Base-by-base conservation (phyloP, 1,284 basidiomycete species). In the Xerocomus amazonicus region DNA sequence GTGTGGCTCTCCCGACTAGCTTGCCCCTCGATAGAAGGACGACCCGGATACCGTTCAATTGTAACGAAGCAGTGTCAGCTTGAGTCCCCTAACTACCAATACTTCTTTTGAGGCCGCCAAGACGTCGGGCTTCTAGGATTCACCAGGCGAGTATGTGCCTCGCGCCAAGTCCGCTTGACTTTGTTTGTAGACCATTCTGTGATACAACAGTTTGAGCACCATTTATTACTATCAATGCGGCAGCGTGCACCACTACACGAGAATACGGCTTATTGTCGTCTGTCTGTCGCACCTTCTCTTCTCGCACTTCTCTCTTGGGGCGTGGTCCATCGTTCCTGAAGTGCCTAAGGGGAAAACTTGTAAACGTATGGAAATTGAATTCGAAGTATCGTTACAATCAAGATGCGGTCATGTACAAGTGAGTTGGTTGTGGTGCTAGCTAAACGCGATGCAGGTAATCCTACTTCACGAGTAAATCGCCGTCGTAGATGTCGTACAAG, bases 321-420 rank as follows among this genome's bases (percentile, higher is more conserved):
- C 19, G 19, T 23, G 19, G 4, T 38, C 12, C 6, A 12, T 12
- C n/a, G 23, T 51, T 63, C 59, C 48, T 48, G 17, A 6, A 47
- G 32, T 26, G 57, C 19, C 27, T 40, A 48, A 31, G 12, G 29
- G 19, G 19, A 33, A 13, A 9, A 16, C 16, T 38, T 27, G 14
- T 8, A n/a, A 40, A 40, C 6, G 26, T 28, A n/a, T 40, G 26
- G 13, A 40, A 23, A 26, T n/a, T 29, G 23, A 28, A 28, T 27
- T 7, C 26, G 29, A 27, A 9, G 43, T 58, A 50, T 34, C 44
- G 37, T 55, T 66, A 61, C 61, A 65, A 38, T 48, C 62, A 57
- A 65, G 44, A 59, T 63, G 52, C 41, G 40, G 46, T 56, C 53
- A 54, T 65, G 32, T 61, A 66, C 62, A 63, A 29, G 44, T 57